Percentiles rank a stretch among this genome's conserved stretches.
Conservation (phyloP, 2,329 filamentous ascomycete species). For the Fusarium sp. region DNA sequence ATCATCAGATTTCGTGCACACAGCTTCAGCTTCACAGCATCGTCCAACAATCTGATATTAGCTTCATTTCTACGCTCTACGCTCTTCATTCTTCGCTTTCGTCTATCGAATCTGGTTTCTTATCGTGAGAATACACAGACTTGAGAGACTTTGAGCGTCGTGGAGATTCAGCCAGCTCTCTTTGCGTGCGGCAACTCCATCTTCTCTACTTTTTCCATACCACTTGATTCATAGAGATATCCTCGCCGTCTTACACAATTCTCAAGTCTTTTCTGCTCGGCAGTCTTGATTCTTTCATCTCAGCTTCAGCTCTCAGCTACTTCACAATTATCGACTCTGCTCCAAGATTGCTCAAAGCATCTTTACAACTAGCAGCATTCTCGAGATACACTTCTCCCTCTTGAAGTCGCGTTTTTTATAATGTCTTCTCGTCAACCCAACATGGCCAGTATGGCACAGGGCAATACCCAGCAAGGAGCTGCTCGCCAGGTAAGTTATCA, state of each 20-base stretch:
- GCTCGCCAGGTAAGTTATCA: neutral
- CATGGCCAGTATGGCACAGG: neutral
- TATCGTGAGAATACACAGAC: neutral
- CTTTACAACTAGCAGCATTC: neutral
- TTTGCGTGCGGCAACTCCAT: neutral
- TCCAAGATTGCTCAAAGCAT: neutral
- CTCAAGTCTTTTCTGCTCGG: neutral
- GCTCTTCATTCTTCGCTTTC: neutral
- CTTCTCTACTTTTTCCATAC: neutral
- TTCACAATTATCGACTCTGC: neutral
- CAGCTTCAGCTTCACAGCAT: neutral
- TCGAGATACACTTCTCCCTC: neutral
- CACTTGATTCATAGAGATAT: neutral
- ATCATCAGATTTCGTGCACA: slow-evolving; percentile 10
- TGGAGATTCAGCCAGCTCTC: neutral
- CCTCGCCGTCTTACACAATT: neutral
- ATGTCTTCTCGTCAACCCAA: slow-evolving; percentile 6
- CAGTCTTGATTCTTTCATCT: slow-evolving; percentile 1
- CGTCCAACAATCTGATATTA: slow-evolving; percentile 14
- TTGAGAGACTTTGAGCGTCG: neutral
- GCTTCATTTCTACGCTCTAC: neutral
- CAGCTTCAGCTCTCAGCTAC: neutral
- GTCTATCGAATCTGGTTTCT: neutral
- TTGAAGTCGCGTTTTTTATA: neutral
- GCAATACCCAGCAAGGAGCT: neutral